Conservation (phyloP, 768 basidiomycete species). For the Asterophora lycoperdoides region DNA sequence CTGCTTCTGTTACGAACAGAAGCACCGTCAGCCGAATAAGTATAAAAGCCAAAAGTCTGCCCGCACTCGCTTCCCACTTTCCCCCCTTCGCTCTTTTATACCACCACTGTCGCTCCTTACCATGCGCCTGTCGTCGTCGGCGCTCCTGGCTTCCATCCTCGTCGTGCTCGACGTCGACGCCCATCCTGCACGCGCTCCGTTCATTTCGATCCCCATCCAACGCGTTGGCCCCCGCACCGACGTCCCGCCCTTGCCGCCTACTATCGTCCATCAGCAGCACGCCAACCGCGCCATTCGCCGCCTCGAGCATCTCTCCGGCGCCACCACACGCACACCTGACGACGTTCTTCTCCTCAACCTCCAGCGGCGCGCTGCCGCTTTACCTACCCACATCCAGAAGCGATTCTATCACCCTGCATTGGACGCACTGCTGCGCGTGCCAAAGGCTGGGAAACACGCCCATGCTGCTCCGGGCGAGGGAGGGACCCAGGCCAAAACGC, state of each 20-base stretch:
- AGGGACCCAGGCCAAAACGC: no score
- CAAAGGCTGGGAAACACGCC: neutral
- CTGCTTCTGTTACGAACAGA: no score
- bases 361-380: conserved; percentile 35
- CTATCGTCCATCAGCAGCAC: conserved; percentile 49
- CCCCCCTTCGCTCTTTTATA: no score
- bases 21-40: no score
- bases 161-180: conserved; percentile 7
- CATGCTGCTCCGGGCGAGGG: no score
- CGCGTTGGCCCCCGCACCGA: conserved; percentile 4
- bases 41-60: no score
- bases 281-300: conserved; percentile 52
- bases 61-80: no score
- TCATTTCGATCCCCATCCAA: conserved; percentile 19
- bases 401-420: conserved; percentile 10
- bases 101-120: neutral
- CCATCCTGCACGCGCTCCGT: conserved; percentile 7
- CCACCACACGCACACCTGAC: conserved; percentile 27
- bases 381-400: conserved; percentile 24
- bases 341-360: conserved; percentile 35
- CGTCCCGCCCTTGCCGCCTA: conserved; percentile 8
- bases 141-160: conserved; percentile 4
- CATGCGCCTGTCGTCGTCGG: conserved; percentile 13
- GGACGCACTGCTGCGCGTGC: conserved; percentile 4
- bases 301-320: conserved; percentile 55